Base-by-base conservation (phyloP, 2,329 filamentous ascomycete species). In the Fusarium pilosicola region DNA sequence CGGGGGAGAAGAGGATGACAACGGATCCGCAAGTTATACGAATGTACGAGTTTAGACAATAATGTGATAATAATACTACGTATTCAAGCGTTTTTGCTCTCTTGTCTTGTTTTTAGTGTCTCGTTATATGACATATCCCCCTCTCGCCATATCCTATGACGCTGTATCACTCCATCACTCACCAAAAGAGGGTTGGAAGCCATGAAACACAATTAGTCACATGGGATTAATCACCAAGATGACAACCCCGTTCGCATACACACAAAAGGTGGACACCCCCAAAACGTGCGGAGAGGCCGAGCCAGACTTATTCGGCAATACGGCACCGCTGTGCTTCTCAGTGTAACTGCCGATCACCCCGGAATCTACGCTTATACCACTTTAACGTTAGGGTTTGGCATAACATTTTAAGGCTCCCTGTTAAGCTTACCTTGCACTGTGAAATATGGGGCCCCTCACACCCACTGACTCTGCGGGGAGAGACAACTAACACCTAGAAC, bases 201-300 rank as follows among this genome's bases (percentile, higher is more conserved):
- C 14, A 13, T 58, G 41, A 57, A 46, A 60, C 58, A 14, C 51
- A 45, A 68, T 68, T 71, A 56, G 68, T 38, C 34, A 39, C 14
- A 71, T 66, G 46, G 46, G 34, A 39, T 59, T 42, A 59, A 38
- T 9, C 38, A 39, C 26, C 24, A 41, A 38, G 41, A 41, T 41
- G 28, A 57, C 62, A 60, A 36, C 44, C 22, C 39, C 26, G 22
- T 14, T 14, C 22, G 13, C 32, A 36, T 26, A 26, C 32, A 52
- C 9, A 22, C n/a, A 44, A 48, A 39, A 41, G 67, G 68, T 62
- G 64, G 34, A 20, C 41, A 65, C 32, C 49, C 36, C 49, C 32
- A 52, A 52, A 20, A 36, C 58, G 44, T 76, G 74, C 74, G 74
- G 74, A 67, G 74, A 75, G 62, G 55, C 71, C 61, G 74, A 58